Evolutionary conservation across 345 rosid species (phyloP), one percentile per base, ranked within the genome.

Genomic region (Ailanthus altissimus): DNA sequence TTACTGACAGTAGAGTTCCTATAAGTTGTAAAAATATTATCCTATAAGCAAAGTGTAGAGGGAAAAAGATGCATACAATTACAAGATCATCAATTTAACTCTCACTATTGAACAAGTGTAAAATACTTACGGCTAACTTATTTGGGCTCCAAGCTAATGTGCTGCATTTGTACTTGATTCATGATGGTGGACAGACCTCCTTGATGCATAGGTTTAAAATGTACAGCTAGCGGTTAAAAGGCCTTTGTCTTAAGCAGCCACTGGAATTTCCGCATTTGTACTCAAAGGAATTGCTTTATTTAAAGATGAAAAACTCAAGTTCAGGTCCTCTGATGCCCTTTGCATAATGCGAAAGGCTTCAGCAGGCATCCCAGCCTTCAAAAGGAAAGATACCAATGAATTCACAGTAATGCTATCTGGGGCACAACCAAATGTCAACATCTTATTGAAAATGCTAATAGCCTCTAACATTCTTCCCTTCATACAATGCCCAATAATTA

Each of bases 391-490:
- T 43, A 88, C 50, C 83, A 95, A 86, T 69, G 96, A 88, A 82
- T 65, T 85, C 32, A 91, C 77, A 0, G 96, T 84, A 50, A 93
- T 81, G 71, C 63, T 75, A 81, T 95, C 99, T 2, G 98, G 99
- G 42, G 84, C 68, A 80, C 98, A 95, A 73, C 98, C 95, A 68
- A 88, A 77, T 15, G 84, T 81, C 70, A 91, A 60, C 98, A 93
- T 94, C 83, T 87, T 90, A 77, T 89, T 80, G 74, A 88, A 93
- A 79, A 93, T 89, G 75, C 83, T 76, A 78, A 91, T 81, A 76
- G 98, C 99, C 82, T 93, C 97, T 60, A 64, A 70, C 97, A 91
- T 88, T 81, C 95, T 90, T 59, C 99, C 98, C 82, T 91, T 93
- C 97, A 93, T 86, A 78, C 97, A 93, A 81, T 94, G 92, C 67